These are phyloP conservation scores for Acanthamoeba culbertsoni DNA, from an alignment of 208 protist genomes.

Conservation along the genomic window DNA sequence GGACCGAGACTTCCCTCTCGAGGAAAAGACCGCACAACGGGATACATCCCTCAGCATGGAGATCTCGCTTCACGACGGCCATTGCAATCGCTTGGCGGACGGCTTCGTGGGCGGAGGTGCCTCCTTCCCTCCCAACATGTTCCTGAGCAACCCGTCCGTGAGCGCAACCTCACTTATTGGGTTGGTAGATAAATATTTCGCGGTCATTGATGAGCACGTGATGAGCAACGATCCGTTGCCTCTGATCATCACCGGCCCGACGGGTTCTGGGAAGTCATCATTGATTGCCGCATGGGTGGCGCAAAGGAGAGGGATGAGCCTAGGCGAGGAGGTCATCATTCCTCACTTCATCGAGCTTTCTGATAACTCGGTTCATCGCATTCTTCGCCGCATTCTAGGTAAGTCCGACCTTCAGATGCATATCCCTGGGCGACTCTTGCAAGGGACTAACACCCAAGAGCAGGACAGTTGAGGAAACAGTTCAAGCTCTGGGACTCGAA, in stretches of 20 bases:
- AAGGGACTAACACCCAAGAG: no score
- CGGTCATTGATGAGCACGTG: not conserved
- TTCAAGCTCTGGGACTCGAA: slow-evolving; percentile 15
- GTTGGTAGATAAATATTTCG: slow-evolving; percentile 18
- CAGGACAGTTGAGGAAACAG: not conserved
- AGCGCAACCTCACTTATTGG: no score
- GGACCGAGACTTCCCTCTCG: not conserved
- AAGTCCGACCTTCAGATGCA: not conserved
- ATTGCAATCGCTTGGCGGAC: not conserved
- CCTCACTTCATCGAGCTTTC: slow-evolving; percentile 27
- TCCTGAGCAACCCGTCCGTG: no score
- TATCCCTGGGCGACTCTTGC: not conserved
- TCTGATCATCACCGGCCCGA: slow-evolving; percentile 31
- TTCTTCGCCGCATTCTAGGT: slow-evolving; percentile 23
- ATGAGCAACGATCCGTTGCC: not conserved
- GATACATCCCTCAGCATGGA: no score
- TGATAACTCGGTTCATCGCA: not conserved
- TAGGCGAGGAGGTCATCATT: not conserved
- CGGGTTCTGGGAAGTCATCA: slow-evolving; percentile 40
- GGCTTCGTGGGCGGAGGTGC: not conserved
- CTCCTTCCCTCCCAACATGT: not conserved
- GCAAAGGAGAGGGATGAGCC: not conserved
- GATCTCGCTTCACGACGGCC: not conserved
- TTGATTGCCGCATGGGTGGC: slow-evolving; percentile 4
- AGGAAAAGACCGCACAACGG: not conserved